Evolutionary conservation across 1,284 basidiomycete genomes (phyloP).

Genomic region (Irpex sp.): DNA sequence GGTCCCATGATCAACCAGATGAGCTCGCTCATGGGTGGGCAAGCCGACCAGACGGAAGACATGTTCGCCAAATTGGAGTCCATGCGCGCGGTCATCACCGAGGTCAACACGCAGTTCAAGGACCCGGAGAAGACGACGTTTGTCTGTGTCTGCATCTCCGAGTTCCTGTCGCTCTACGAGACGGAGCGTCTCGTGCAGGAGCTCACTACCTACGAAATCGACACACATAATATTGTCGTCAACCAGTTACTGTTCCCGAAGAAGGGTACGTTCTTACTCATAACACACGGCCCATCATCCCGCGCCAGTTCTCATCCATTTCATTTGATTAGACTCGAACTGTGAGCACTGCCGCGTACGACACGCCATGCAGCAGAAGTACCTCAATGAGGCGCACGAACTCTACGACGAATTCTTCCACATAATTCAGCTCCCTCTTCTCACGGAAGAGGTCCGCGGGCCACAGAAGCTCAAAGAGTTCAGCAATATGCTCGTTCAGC

Average conservation of each 20-base stretch:
- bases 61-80: constrained; percentile 98
- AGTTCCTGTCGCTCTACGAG: constrained; percentile 97
- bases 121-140: constrained; percentile 99
- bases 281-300: not conserved
- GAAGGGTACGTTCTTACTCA: constrained; percentile 51
- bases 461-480: constrained; percentile 91
- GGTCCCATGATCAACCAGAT: constrained; percentile 98
- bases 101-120: constrained; percentile 99
- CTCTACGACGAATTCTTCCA: constrained; percentile 98
- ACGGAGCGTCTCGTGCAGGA: constrained; percentile 98
- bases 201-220: constrained; percentile 94
- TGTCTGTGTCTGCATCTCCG: constrained; percentile 97
- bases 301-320: constrained; percentile 1
- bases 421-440: constrained; percentile 86
- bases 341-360: constrained; percentile 96
- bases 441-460: constrained; percentile 96
- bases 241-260: constrained; percentile 97
- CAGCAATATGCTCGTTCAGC: constrained; percentile 80
- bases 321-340: constrained; percentile 62
- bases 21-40: constrained; percentile 93
- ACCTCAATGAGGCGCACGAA: constrained; percentile 90
- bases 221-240: constrained; percentile 98
- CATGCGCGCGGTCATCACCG: constrained; percentile 96
- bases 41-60: constrained; percentile 85
- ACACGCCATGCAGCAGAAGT: constrained; percentile 98